Base-by-base conservation (phyloP, 139 green algal species). In the Coelastrella sp. region DNA sequence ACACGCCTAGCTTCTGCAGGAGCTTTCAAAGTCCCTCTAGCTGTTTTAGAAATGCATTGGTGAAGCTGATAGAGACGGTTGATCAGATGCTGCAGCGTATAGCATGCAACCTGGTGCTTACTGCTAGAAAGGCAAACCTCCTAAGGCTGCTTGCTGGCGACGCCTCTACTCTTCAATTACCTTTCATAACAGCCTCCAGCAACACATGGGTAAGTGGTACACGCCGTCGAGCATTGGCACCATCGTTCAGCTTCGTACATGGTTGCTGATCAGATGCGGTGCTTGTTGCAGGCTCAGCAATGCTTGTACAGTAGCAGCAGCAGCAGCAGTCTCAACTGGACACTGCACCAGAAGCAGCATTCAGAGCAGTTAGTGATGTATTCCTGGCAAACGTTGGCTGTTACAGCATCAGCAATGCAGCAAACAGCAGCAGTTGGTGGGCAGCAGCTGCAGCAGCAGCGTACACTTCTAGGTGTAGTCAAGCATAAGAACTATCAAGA, bases 361-460 rank as follows among this genome's bases (percentile, higher is more conserved):
- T 9, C 30, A 32, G 19, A 64, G 53, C 53, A 64, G 53, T 27
- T 9, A 27, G 7, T 32, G 11, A 64, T 2, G 3, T 27, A 27
- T 0, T 9, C 7, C 53, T 64, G 53, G 17, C 19, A 27, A 27
- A 32, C 53, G 68, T 23, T 25, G 68, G 27, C 41, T 32, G 5
- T 7, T 19, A 25, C 40, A 37, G 71, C 43, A 79, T 41, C n/a
- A 79, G 71, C 71, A 40, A 5, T 35, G 41, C 43, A 60, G 41
- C 48, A 53, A 62, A 23, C 50, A 63, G 41, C n/a, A 27, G 11
- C 41, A 43, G 2, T 62, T 32, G 9, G 30, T n/a, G 27, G 30
- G 37, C 80, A 80, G 80, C 80, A 86, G 37, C 48, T 32, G 38
- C 81, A 86, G 53, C 81, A 86, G 69, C 37, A 60, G 69, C 81